phyloP scores from a whole-genome alignment of 1,139 yeast genomes.

The Debaryomycetaceae sp. region DNA sequence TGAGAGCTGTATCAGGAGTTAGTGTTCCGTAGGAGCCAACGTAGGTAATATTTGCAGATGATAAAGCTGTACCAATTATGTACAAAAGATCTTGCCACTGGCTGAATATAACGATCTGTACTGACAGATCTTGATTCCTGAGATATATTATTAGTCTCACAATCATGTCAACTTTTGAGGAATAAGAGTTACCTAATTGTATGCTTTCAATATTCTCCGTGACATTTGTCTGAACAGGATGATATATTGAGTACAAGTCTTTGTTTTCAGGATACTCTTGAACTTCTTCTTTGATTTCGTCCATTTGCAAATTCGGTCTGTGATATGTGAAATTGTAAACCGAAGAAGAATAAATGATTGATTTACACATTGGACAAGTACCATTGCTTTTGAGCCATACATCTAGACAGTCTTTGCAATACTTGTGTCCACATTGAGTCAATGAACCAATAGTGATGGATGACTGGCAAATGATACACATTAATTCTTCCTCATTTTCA shows the following conservation, averaged over 20 bases:
- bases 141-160: conserved; percentile 68
- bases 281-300: conserved; percentile 27
- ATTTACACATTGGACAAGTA: conserved; percentile 79
- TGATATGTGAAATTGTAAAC: conserved; percentile 59
- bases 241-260: conserved; percentile 44
- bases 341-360: conserved; percentile 37
- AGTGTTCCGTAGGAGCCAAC: conserved; percentile 41
- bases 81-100: conserved; percentile 81
- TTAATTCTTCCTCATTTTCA: conserved; percentile 35
- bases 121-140: conserved; percentile 53
- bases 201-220: conserved; percentile 45
- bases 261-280: conserved; percentile 12
- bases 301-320: conserved; percentile 47
- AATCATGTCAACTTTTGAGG: conserved; percentile 83
- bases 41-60: conserved; percentile 52
- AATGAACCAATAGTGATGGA: conserved; percentile 70
- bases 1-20: conserved; percentile 30
- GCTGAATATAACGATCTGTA: conserved; percentile 81
- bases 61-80: conserved; percentile 66
- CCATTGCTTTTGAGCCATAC: conserved; percentile 62
- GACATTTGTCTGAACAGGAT: conserved; percentile 39
- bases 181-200: conserved; percentile 52
- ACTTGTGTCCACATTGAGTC: conserved; percentile 87
- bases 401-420: conserved; percentile 71
- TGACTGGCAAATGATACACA: conserved; percentile 77